Evolutionary conservation across 1,139 yeast genomes (phyloP), one percentile per base, ranked within the genome.

Genomic region (Geotrichum fermentans): DNA sequence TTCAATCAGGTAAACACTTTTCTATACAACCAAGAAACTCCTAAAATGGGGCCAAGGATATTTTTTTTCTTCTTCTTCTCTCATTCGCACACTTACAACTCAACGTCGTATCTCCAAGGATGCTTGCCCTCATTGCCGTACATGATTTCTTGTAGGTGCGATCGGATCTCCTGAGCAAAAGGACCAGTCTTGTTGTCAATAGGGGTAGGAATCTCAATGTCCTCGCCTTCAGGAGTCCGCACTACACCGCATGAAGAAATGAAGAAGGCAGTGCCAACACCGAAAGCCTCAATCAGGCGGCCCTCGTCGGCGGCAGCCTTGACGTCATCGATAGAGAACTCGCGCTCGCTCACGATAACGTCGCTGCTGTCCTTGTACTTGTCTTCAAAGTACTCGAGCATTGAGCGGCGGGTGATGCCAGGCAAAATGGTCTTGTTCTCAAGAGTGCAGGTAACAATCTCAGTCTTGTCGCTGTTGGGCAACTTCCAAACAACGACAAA

Each of bases 381-480:
- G 20, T 58, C 56, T 8, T 55, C 46, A 55, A 71, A 65, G 56
- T 72, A 63, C 42, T 66, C 67, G 55, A 72, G 62, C 5, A 69
- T 65, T n/a, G 73, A 69, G 56, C 71, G 69, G 54, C 76, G 62
- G 37, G 75, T 71, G 54, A 72, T 69, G 55, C 75, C 75, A 36
- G 72, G 73, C 56, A 72, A 65, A 50, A 72, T 70, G 48, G 72
- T 69, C 18, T 74, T 74, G 45, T 68, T 68, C 18, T 55, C 49
- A 52, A 72, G 61, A 4, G 75, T 73, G 56, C 75, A 72, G 24
- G 75, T 72, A 41, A 65, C 67, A 60, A 71, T 64, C 55, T 72
- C 74, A 49, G 63, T 64, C 56, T 61, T 63, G 30, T 62, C 62
- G 29, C 61, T 61, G 50, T 65, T 61, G 22, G 47, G 28, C 11